Base-by-base conservation (phyloP, 176 grass and related monocot species). In the Oryza coarctata region DNA sequence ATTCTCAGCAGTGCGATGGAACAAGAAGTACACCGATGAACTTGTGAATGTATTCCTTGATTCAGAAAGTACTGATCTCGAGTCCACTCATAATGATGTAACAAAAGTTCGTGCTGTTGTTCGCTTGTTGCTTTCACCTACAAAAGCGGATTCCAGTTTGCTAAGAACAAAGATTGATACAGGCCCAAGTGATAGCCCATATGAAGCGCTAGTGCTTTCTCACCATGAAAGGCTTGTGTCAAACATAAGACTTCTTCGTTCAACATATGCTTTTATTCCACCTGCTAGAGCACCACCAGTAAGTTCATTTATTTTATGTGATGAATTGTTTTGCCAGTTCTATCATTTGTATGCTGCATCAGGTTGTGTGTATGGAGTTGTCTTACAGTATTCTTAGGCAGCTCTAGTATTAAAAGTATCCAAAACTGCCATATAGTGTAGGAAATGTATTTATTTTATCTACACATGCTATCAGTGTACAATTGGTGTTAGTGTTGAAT, bases 201-300 rank as follows among this genome's bases (percentile, higher is more conserved):
- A 80, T 70, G 89, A 92, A 82, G 62, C 91, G 64, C 87, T 96
- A 70, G 87, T 89, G 70, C 82, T 87, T 80, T 99, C 97, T 67
- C 89, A 99, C 81, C 87, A 90, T 78, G 91, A 96, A n/a, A 90
- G 97, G 66, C 87, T 94, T 70, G 73, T 78, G 52, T 93, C 88
- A 5, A 96, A 94, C 74, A 89, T 80, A 78, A 90, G 91, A 71
- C 83, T 99, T 89, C 86, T 99, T 77, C 97, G 93, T 73, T 90
- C 97, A 73, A 75, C 82, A 78, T 90, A 99, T 90, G 91, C 91
- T 78, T 99, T 96, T 80, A 99, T 96, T 83, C 93, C 97, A 43
- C 89, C 83, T 66, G 91, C 90, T 77, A 95, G 93, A 96, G 93
- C 97, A 68, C 91, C 93, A 12, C 97, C 97, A n/a, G 97, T 99